Conservation (phyloP, 106 monocot genomes). For the Dioscorea dumetorum region DNA sequence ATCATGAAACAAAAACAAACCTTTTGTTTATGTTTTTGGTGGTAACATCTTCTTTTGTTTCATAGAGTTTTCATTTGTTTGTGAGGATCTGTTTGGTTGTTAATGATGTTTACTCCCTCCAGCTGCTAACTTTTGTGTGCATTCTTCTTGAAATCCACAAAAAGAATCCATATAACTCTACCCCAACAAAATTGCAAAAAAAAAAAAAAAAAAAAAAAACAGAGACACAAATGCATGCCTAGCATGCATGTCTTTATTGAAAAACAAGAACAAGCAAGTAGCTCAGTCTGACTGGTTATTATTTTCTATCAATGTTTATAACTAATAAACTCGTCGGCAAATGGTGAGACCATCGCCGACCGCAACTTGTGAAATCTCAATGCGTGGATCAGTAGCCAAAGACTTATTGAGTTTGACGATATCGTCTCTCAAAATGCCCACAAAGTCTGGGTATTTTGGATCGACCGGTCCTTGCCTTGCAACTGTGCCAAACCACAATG, state of each 20-base stretch:
- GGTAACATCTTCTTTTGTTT: background rate
- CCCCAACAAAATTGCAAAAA: no score
- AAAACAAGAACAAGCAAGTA: no score
- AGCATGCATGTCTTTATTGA: background rate
- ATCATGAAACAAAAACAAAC: background rate
- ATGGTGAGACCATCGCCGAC: slow-evolving; percentile 41
- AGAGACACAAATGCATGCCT: background rate
- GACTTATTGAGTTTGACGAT: slow-evolving; percentile 23
- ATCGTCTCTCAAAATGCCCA: background rate
- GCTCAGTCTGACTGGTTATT: no score
- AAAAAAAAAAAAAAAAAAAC: no score
- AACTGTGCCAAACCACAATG: slow-evolving; percentile 49
- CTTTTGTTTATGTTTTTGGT: no score
- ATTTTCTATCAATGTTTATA: background rate
- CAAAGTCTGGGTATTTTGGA: background rate
- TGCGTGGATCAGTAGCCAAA: slow-evolving; percentile 25
- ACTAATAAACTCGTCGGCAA: slow-evolving; percentile 32
- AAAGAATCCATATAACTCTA: no score
- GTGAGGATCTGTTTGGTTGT: no score
- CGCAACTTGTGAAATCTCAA: slow-evolving; percentile 26
- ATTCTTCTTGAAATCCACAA: no score
- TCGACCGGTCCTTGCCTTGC: slow-evolving; percentile 9
- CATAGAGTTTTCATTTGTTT: background rate
- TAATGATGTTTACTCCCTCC: no score
- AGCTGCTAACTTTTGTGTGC: no score